These are phyloP conservation scores for Alternaria sp. DNA, from an alignment of 2,329 filamentous ascomycete genomes.

Conservation along the genomic window DNA sequence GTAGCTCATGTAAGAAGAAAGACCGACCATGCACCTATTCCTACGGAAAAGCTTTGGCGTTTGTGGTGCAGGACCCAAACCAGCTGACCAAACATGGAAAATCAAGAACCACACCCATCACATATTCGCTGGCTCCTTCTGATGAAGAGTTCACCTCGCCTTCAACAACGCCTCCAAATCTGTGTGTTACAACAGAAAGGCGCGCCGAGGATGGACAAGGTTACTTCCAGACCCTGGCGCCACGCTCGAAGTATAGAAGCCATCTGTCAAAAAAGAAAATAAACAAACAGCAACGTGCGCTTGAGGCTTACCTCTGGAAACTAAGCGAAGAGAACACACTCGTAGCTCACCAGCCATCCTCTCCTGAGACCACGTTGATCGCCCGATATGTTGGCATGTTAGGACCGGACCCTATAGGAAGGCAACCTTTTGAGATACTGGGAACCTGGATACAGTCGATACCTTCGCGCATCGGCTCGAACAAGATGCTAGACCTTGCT, in stretches of 20 bases:
- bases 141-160: conserved; percentile 3
- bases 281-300: conserved; percentile 21
- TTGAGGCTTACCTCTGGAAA: conserved; percentile 26
- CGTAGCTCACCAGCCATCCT: conserved; percentile 19
- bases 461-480: conserved; percentile 39
- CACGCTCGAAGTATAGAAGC: conserved; percentile 19
- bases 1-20: conserved; percentile 39
- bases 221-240: conserved; percentile 38
- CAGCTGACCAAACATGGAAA: conserved; percentile 43
- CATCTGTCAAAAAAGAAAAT: conserved; percentile 24
- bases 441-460: conserved; percentile 42
- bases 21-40: conserved; percentile 39
- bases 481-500: conserved; percentile 37
- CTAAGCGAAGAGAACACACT: conserved; percentile 21
- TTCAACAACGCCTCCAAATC: conserved; percentile 14
- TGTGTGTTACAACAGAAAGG: conserved; percentile 31
- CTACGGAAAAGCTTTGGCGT: conserved; percentile 38
- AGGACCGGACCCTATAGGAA: conserved; percentile 19
- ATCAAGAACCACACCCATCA: conserved; percentile 22
- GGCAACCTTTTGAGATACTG: conserved; percentile 35
- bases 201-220: conserved; percentile 35
- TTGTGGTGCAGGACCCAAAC: conserved; percentile 41
- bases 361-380: conserved; percentile 31
- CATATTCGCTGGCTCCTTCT: conserved; percentile 22
- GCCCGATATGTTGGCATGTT: conserved; percentile 36